Evolutionary conservation across 1,284 basidiomycete genomes (phyloP).

Genomic region (Cryptococcus sp.): DNA sequence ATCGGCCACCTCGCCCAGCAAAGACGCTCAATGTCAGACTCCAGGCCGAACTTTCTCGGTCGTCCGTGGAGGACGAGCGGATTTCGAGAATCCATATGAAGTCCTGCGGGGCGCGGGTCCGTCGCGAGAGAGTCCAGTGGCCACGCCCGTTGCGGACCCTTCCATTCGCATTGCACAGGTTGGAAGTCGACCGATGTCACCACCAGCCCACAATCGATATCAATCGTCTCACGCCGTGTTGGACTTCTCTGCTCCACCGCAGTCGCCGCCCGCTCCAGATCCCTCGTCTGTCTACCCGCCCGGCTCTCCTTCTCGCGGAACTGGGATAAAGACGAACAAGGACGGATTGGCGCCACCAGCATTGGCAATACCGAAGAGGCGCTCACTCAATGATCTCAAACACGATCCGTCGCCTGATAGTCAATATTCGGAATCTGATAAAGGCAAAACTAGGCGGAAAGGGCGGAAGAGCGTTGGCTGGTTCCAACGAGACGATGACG

Average conservation of each 20-base stretch:
- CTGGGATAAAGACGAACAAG: conserved; percentile 27
- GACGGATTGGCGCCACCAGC: conserved; percentile 35
- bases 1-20: conserved; percentile 18
- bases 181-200: conserved; percentile 18
- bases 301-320: conserved; percentile 7
- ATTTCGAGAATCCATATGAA: conserved; percentile 37
- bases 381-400: conserved; percentile 44
- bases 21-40: conserved; percentile 6
- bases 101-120: conserved; percentile 10
- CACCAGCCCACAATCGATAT: conserved; percentile 26
- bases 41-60: conserved; percentile 45
- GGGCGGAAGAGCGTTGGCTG: not conserved
- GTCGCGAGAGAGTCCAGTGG: not conserved
- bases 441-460: not conserved
- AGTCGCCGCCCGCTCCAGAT: conserved; percentile 7
- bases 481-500: not conserved
- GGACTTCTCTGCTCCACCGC: conserved; percentile 22
- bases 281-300: conserved; percentile 18
- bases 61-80: conserved; percentile 47
- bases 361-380: conserved; percentile 38
- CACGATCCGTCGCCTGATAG: conserved; percentile 26
- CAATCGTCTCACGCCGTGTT: conserved; percentile 37
- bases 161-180: conserved; percentile 30
- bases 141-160: not conserved
- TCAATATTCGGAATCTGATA: conserved; percentile 10